phyloP scores from a whole-genome alignment of 495 filamentous ascomycete genomes.

The Annulohypoxylon maeteangense region DNA sequence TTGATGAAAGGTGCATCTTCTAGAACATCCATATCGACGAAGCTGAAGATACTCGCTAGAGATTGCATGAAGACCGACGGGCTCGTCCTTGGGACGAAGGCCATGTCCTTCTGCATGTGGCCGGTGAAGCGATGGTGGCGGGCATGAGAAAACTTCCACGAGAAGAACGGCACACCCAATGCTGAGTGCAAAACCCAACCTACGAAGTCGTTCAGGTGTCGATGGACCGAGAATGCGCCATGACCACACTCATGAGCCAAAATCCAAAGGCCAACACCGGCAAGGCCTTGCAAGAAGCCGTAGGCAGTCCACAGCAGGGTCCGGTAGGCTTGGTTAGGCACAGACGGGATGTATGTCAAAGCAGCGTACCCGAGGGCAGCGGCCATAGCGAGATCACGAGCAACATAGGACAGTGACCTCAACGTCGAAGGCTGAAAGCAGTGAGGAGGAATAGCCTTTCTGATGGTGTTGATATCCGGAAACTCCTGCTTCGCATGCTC shows the following conservation, averaged over 20 bases:
- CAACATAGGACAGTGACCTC: constrained; percentile 67
- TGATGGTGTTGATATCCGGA: constrained; percentile 69
- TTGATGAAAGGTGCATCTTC: constrained; percentile 69
- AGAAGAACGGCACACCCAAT: constrained; percentile 77
- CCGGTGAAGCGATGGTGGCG: constrained; percentile 75
- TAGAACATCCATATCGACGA: constrained; percentile 55
- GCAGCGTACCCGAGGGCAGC: constrained; percentile 65
- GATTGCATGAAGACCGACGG: constrained; percentile 51
- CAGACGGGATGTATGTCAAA: constrained; percentile 61
- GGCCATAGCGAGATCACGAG: constrained; percentile 66
- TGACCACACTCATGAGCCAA: constrained; percentile 80
- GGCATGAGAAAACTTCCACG: constrained; percentile 79
- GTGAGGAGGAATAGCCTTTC: constrained; percentile 73
- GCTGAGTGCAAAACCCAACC: constrained; percentile 74
- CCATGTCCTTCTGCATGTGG: constrained; percentile 68
- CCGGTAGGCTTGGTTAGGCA: constrained; percentile 59
- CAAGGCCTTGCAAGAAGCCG: constrained; percentile 70
- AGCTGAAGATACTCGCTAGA: constrained; percentile 47
- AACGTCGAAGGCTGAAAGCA: constrained; percentile 73
- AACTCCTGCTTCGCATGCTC: constrained; percentile 23
- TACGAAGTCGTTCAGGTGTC: constrained; percentile 70
- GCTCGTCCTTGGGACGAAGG: constrained; percentile 65
- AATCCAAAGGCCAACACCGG: constrained; percentile 77
- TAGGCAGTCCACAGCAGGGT: constrained; percentile 66
- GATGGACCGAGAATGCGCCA: constrained; percentile 72